Conservation (phyloP, 2,329 filamentous ascomycete species). For the Geosmithia morbida region DNA sequence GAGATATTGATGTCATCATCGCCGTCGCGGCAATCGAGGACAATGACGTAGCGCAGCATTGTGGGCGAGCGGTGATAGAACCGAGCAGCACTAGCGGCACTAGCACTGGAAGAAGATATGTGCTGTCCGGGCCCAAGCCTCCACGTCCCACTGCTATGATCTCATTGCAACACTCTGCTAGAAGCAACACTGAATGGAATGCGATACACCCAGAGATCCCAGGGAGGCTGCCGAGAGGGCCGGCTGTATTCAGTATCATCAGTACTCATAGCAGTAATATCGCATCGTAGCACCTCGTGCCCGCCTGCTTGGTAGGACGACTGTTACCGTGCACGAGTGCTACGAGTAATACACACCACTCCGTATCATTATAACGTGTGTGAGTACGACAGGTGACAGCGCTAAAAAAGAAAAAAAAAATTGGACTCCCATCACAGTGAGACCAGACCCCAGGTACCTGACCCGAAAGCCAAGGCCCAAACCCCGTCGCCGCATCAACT, state of each 20-base stretch:
- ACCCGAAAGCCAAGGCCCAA: not conserved
- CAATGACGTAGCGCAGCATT: not conserved
- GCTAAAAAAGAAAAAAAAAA: no score
- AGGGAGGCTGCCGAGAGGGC: not conserved
- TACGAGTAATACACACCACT: no score
- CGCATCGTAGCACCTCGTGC: no score
- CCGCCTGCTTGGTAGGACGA: no score
- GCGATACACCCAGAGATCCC: not conserved
- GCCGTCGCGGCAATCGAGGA: not conserved
- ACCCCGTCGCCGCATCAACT: not conserved
- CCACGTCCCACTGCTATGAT: no score
- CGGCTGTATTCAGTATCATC: not conserved
- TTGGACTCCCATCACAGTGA: not conserved
- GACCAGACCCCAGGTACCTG: not conserved
- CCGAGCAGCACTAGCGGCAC: not conserved
- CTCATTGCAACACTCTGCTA: no score
- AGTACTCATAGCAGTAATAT: no score
- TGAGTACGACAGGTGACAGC: no score
- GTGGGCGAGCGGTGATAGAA: not conserved
- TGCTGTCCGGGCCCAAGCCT: no score
- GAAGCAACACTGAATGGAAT: not conserved
- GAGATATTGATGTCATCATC: not conserved
- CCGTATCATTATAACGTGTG: no score
- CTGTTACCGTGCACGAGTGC: no score
- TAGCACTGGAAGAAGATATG: no score